Conservation (phyloP, 345 rosid genomes). For the Linum tenue region DNA sequence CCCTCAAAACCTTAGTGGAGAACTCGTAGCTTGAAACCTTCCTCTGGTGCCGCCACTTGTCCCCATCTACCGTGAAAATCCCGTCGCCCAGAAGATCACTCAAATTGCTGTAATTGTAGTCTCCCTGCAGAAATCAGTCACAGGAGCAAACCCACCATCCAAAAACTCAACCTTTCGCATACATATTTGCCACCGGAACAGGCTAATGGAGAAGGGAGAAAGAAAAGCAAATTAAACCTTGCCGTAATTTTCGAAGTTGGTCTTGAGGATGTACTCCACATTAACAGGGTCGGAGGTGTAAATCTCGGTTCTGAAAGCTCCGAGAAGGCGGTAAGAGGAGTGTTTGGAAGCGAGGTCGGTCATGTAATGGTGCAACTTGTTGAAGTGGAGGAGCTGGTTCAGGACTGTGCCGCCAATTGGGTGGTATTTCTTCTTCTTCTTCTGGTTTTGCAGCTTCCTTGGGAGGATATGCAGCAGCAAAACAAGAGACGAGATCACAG, state of each 20-base stretch:
- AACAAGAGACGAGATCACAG: constrained; percentile 13
- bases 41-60: constrained; percentile 47
- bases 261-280: constrained; percentile 42
- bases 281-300: constrained; percentile 39
- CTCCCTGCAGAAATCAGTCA: constrained; percentile 24
- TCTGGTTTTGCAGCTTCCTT: constrained; percentile 3
- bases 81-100: constrained; percentile 44
- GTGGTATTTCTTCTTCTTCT: constrained; percentile 26
- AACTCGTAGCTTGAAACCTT: constrained; percentile 41
- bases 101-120: constrained; percentile 26
- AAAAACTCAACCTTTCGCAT: too few relatives aligned
- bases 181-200: too few relatives aligned
- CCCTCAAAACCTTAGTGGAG: constrained; percentile 36
- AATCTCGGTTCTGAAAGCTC: constrained; percentile 37
- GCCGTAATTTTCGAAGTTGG: constrained; percentile 39
- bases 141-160: not conserved
- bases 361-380: constrained; percentile 43
- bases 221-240: constrained; percentile 19
- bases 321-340: constrained; percentile 38
- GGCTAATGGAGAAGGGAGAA: too few relatives aligned
- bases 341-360: constrained; percentile 36
- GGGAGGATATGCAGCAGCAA: constrained; percentile 1
- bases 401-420: constrained; percentile 45
- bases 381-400: constrained; percentile 48
- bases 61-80: constrained; percentile 40